Evolutionary conservation across 768 basidiomycete species (phyloP).

Genomic region (Suillus paluster): DNA sequence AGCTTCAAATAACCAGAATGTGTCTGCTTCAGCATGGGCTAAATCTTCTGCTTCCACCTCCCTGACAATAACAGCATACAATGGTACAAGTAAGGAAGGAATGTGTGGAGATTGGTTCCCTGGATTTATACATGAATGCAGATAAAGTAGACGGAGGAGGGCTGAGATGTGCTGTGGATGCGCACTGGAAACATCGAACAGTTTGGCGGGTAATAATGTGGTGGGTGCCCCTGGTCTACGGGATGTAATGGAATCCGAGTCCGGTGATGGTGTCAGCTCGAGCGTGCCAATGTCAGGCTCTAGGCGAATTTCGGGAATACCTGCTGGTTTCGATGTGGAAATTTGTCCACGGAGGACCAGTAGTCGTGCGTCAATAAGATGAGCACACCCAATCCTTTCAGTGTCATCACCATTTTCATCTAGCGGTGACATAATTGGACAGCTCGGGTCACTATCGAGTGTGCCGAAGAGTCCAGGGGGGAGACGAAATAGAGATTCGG

Average conservation of each 20-base stretch:
- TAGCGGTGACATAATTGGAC: slow-evolving; percentile 49
- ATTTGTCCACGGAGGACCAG: slow-evolving; percentile 42
- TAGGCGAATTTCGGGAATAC: slow-evolving; percentile 47
- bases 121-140: slow-evolving; percentile 75
- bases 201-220: slow-evolving; percentile 52
- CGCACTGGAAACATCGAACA: slow-evolving; percentile 47
- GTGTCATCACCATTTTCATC: slow-evolving; percentile 49
- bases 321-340: slow-evolving; percentile 23
- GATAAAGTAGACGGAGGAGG: slow-evolving; percentile 69
- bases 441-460: slow-evolving; percentile 53
- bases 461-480: slow-evolving; percentile 53
- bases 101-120: slow-evolving; percentile 70
- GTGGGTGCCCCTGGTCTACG: slow-evolving; percentile 37
- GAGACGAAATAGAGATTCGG: slow-evolving; percentile 60
- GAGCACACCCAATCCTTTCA: slow-evolving; percentile 53
- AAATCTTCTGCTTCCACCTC: slow-evolving; percentile 66
- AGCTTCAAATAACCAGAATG: slow-evolving; percentile 82
- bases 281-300: slow-evolving; percentile 31
- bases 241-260: slow-evolving; percentile 36
- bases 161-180: slow-evolving; percentile 67
- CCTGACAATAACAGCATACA: slow-evolving; percentile 64
- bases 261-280: slow-evolving; percentile 33
- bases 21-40: slow-evolving; percentile 76
- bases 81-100: slow-evolving; percentile 68
- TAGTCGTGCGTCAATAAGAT: slow-evolving; percentile 58